Conservation (phyloP, 257 asterid species). For the Leptodermis oblonga region DNA sequence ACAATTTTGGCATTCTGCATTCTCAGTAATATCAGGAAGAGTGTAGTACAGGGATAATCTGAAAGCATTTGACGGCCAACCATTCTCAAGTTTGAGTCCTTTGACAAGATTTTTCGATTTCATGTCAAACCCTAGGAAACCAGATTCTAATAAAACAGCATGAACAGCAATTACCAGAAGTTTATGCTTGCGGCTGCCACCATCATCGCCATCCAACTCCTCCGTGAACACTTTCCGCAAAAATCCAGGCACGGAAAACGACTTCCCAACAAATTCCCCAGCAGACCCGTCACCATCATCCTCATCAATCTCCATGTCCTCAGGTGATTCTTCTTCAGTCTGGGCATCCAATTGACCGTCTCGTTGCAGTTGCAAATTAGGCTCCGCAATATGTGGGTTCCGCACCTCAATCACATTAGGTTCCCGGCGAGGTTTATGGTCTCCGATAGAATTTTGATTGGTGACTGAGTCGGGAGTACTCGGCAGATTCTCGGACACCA, state of each 20-base stretch:
- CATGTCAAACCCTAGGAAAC: conserved; percentile 59
- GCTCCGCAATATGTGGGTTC: conserved; percentile 6
- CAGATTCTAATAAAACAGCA: conserved; percentile 76
- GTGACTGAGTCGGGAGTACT: background rate
- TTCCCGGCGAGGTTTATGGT: background rate
- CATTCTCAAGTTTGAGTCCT: conserved; percentile 32
- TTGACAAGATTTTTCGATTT: conserved; percentile 23
- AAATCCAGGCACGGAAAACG: conserved; percentile 78
- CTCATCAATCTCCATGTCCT: conserved; percentile 35
- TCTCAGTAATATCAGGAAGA: conserved; percentile 37
- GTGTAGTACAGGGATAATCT: conserved; percentile 52
- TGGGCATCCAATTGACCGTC: conserved; percentile 10
- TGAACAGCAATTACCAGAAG: conserved; percentile 65
- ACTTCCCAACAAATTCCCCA: conserved; percentile 29
- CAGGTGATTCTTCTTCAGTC: conserved; percentile 28
- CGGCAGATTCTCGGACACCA: conserved; percentile 1
- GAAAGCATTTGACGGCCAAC: conserved; percentile 39
- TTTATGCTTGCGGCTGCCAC: conserved; percentile 45
- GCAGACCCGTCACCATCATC: conserved; percentile 19
- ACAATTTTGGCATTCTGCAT: conserved; percentile 12
- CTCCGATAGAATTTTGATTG: background rate
- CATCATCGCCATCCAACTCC: conserved; percentile 46
- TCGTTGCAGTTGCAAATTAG: conserved; percentile 8
- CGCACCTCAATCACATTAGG: background rate
- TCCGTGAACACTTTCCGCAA: conserved; percentile 67